Evolutionary conservation across 192 early-diverging fungal species (phyloP).

Genomic region (Oehlia diaphana): DNA sequence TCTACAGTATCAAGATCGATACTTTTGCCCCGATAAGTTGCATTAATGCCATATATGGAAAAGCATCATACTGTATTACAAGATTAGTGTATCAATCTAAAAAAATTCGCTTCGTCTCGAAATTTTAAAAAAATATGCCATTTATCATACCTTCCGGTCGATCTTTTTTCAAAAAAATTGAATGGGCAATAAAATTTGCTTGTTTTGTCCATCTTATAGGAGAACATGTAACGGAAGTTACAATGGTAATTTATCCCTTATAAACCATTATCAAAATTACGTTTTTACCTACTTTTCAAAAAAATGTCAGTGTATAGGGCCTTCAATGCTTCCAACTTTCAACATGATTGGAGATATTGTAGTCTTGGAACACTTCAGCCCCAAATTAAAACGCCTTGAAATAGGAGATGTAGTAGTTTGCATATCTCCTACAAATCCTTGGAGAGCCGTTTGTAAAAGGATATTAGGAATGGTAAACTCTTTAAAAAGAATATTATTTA

Average conservation of each 20-base stretch:
- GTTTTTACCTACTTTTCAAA: background rate
- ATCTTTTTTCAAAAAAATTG: background rate
- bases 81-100: too few relatives aligned
- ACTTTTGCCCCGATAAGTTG: too few relatives aligned
- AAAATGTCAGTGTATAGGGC: constrained; percentile 66
- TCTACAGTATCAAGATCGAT: too few relatives aligned
- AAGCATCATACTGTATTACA: too few relatives aligned
- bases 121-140: background rate
- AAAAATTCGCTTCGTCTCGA: too few relatives aligned
- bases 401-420: constrained; percentile 83
- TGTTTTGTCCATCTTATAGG: constrained; percentile 73
- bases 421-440: constrained; percentile 68
- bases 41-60: too few relatives aligned
- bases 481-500: constrained; percentile 7
- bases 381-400: constrained; percentile 48
- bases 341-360: constrained; percentile 82
- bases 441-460: constrained; percentile 74
- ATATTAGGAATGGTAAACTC: constrained; percentile 69
- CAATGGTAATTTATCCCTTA: constrained; percentile 55
- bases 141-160: background rate
- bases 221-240: constrained; percentile 73
- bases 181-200: constrained; percentile 53
- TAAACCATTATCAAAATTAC: background rate
- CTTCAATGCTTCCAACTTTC: constrained; percentile 91
- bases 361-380: constrained; percentile 67